These are phyloP conservation scores for Cyclotella cryptica DNA, from an alignment of 108 stramenopile genomes.

Conservation along the genomic window DNA sequence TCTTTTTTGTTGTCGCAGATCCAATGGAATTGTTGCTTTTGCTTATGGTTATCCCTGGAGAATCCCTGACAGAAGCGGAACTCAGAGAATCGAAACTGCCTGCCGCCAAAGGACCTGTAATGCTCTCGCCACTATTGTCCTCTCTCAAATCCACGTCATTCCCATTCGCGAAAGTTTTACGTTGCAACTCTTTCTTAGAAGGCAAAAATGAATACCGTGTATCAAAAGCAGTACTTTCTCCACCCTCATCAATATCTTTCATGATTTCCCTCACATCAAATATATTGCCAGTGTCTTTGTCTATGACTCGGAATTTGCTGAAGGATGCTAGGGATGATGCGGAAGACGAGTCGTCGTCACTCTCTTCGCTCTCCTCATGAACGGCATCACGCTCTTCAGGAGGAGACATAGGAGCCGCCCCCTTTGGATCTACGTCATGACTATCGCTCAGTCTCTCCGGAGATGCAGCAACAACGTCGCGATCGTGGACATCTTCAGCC, in stretches of 20 bases:
- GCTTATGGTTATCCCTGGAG: background rate
- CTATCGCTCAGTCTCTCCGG: conserved; percentile 12
- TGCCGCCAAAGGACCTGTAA: background rate
- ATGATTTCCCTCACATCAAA: conserved; percentile 44
- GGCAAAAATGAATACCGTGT: conserved; percentile 41
- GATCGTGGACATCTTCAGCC: background rate
- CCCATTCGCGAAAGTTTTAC: background rate
- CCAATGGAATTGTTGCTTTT: background rate
- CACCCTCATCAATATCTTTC: conserved; percentile 42
- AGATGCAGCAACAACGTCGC: background rate
- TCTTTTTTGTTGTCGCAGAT: conserved; percentile 26
- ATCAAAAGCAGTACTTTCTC: conserved; percentile 33
- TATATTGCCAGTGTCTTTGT: conserved; percentile 43
- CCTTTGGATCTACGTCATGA: conserved; percentile 26
- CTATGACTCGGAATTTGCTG: conserved; percentile 25
- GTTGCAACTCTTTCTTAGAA: conserved; percentile 18
- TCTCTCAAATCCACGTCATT: background rate
- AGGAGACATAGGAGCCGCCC: conserved; percentile 18
- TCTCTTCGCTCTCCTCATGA: background rate
- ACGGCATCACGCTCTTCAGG: background rate
- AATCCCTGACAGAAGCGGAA: background rate
- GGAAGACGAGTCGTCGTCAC: conserved; percentile 33
- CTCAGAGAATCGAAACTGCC: background rate
- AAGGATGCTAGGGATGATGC: background rate
- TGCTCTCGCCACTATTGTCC: background rate